Percentiles rank a stretch among this genome's conserved stretches.
phyloP scores from a whole-genome alignment of 805 yeast species.

The Blastobotrys peoriensis region DNA sequence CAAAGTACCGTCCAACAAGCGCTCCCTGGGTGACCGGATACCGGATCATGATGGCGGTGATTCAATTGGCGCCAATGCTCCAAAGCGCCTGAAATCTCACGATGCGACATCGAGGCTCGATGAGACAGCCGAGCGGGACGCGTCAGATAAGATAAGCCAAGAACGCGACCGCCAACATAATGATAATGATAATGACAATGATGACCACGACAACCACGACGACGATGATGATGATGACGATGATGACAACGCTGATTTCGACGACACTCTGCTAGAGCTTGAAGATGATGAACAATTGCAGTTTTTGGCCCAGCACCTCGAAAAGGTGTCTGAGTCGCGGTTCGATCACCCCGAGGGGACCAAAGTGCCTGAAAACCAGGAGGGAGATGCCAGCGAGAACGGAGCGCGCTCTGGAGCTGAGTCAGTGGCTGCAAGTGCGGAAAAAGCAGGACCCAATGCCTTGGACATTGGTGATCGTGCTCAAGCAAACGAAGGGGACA shows the following conservation, averaged over 20 bases:
- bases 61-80: too few species aligned
- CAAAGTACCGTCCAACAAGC: too few species aligned
- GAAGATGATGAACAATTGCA: conserved; percentile 26
- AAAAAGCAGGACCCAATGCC: too few species aligned
- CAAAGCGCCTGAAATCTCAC: too few species aligned
- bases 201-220: background rate
- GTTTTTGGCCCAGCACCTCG: conserved; percentile 25
- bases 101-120: too few species aligned
- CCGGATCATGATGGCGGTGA: too few species aligned
- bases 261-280: conserved; percentile 12
- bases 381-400: too few species aligned
- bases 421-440: too few species aligned
- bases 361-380: background rate
- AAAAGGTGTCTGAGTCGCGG: conserved; percentile 6
- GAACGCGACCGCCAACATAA: background rate
- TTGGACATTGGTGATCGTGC: too few species aligned
- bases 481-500: too few species aligned
- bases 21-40: too few species aligned
- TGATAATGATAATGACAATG: background rate
- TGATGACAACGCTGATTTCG: conserved; percentile 1
- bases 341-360: background rate
- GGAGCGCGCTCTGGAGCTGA: too few species aligned
- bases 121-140: background rate
- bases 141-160: background rate
- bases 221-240: conserved; percentile 1